phyloP scores from a whole-genome alignment of 352 stramenopile genomes.

The Albugo laibachii region DNA sequence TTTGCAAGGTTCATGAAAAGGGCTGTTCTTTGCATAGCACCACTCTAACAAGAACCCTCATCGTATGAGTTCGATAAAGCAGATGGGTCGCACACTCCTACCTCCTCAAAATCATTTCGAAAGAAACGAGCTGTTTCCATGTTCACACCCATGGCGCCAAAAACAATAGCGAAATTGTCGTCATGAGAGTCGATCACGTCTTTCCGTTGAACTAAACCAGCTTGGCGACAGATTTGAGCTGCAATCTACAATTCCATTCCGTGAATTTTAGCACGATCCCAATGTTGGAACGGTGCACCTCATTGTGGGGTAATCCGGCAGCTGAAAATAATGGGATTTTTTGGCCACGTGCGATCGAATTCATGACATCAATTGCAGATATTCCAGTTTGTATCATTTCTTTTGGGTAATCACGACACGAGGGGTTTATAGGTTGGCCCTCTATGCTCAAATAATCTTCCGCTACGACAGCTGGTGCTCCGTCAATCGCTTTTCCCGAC shows the following conservation, averaged over 20 bases:
- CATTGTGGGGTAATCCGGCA: slow-evolving; percentile 96
- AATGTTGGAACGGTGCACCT: slow-evolving; percentile 19
- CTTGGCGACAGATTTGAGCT: slow-evolving; percentile 97
- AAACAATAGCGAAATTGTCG: slow-evolving; percentile 99
- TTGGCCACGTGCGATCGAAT: slow-evolving; percentile 97
- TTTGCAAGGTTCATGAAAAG: slow-evolving; percentile 99
- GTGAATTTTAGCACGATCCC: not conserved
- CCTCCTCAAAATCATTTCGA: slow-evolving; percentile 92
- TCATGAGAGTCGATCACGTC: slow-evolving; percentile 96
- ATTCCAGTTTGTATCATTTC: slow-evolving; percentile 99
- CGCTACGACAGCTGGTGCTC: slow-evolving; percentile 90
- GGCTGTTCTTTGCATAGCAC: slow-evolving; percentile 96
- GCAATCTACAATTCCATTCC: slow-evolving; percentile 63
- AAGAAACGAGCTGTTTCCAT: slow-evolving; percentile 97
- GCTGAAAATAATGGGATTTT: slow-evolving; percentile 99
- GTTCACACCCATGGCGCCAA: slow-evolving; percentile 99
- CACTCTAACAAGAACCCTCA: slow-evolving; percentile 24
- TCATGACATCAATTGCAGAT: slow-evolving; percentile 99
- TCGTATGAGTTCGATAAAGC: slow-evolving; percentile 6
- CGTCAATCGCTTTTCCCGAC: slow-evolving; percentile 96
- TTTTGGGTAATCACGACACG: slow-evolving; percentile 97
- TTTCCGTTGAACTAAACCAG: slow-evolving; percentile 96
- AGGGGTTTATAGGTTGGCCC: slow-evolving; percentile 98
- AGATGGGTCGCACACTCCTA: not conserved
- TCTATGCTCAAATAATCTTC: slow-evolving; percentile 99